Conservation (phyloP, 2,329 filamentous ascomycete genomes). For the Pyricularia sp. region DNA sequence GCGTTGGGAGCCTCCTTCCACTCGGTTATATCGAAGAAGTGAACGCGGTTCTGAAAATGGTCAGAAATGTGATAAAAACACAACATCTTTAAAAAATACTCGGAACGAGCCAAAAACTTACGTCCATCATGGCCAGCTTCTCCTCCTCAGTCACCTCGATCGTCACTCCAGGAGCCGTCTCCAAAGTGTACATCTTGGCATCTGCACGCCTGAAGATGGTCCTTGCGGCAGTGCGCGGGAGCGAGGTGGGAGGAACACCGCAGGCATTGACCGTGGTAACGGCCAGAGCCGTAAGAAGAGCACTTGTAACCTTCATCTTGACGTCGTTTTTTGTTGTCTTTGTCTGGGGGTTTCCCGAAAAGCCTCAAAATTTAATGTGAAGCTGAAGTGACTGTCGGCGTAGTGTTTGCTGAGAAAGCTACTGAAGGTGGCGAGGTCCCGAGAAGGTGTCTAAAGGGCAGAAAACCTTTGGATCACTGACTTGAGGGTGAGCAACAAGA, state of each 20-base stretch:
- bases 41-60: slow-evolving; percentile 58
- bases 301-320: slow-evolving; percentile 2
- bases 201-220: slow-evolving; percentile 10
- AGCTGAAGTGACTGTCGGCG: background rate
- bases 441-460: background rate
- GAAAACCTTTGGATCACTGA: background rate
- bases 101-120: slow-evolving; percentile 35
- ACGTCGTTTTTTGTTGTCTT: background rate
- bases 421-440: background rate
- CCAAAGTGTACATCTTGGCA: slow-evolving; percentile 61
- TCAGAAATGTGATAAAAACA: background rate
- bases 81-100: background rate
- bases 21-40: slow-evolving; percentile 93
- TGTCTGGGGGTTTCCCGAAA: background rate
- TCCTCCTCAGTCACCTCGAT: slow-evolving; percentile 87
- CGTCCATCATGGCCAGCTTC: slow-evolving; percentile 84
- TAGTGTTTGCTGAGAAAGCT: background rate
- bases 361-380: background rate
- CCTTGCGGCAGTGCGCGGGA: slow-evolving; percentile 1
- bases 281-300: slow-evolving; percentile 3
- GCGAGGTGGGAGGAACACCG: slow-evolving; percentile 2
- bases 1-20: slow-evolving; percentile 52
- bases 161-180: slow-evolving; percentile 71
- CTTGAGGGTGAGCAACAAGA: background rate
- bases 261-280: slow-evolving; percentile 3